A percentile compares a stretch with the other conserved stretches of the same genome.
Conservation (phyloP, 768 basidiomycete genomes). For the Dacryopinax primogenitus region DNA sequence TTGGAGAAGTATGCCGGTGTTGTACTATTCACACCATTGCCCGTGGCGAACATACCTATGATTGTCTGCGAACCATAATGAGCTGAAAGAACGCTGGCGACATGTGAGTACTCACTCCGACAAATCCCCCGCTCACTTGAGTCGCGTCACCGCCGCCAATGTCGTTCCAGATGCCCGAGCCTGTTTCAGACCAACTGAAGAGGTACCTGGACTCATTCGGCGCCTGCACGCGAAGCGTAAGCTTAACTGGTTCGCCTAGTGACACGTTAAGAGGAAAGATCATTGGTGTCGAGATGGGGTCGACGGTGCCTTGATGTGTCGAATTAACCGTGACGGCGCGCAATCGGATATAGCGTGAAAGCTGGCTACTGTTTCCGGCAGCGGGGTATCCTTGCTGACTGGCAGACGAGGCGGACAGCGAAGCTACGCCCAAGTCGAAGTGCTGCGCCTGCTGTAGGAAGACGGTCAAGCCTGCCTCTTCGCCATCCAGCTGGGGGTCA, state of each 20-base stretch:
- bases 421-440: background rate
- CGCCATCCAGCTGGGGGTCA: background rate
- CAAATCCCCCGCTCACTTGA: slow-evolving; percentile 1
- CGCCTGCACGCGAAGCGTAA: slow-evolving; percentile 1
- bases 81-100: background rate
- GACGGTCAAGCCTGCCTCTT: background rate
- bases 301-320: background rate
- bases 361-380: background rate
- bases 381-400: slow-evolving; percentile 1
- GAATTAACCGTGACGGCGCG: background rate
- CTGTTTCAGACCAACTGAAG: background rate
- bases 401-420: background rate
- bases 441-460: background rate
- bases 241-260: background rate
- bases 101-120: background rate
- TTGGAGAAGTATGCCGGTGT: slow-evolving; percentile 4
- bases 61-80: background rate
- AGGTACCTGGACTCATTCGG: background rate
- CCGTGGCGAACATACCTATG: background rate
- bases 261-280: background rate
- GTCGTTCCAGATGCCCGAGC: background rate
- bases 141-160: slow-evolving; percentile 3
- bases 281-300: background rate
- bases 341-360: background rate
- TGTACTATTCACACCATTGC: background rate